Percentiles rank a stretch among this genome's conserved stretches.
These are phyloP conservation scores for Sanghuangporus sanghuang DNA, from an alignment of 1,284 basidiomycete genomes.

Conservation along the genomic window DNA sequence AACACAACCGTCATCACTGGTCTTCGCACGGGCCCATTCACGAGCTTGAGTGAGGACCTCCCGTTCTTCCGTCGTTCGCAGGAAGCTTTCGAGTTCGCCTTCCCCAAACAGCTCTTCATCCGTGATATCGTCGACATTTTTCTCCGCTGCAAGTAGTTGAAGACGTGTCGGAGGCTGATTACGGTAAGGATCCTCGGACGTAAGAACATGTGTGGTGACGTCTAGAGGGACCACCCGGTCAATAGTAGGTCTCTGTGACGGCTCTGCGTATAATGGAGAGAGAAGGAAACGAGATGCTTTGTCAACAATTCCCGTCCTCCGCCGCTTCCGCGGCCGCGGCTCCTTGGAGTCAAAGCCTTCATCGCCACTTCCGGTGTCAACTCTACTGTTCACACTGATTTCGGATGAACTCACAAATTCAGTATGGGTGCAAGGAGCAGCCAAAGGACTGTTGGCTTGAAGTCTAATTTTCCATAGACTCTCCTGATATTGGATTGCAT, in stretches of 20 bases:
- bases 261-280: slow-evolving; percentile 36
- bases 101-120: slow-evolving; percentile 54
- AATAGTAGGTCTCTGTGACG: slow-evolving; percentile 21
- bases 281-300: slow-evolving; percentile 51
- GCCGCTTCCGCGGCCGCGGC: slow-evolving; percentile 31
- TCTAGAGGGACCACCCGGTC: slow-evolving; percentile 9
- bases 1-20: slow-evolving; percentile 20
- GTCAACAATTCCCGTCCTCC: slow-evolving; percentile 33
- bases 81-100: slow-evolving; percentile 45
- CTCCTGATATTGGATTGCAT: slow-evolving; percentile 62
- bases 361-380: slow-evolving; percentile 13
- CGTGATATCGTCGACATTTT: slow-evolving; percentile 39
- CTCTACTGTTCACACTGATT: slow-evolving; percentile 12
- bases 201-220: slow-evolving; percentile 43
- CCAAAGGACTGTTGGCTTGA: slow-evolving; percentile 28
- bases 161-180: slow-evolving; percentile 49
- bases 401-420: slow-evolving; percentile 26
- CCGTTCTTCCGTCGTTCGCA: slow-evolving; percentile 40
- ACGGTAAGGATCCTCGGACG: slow-evolving; percentile 35
- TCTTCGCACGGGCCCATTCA: slow-evolving; percentile 27
- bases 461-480: slow-evolving; percentile 46
- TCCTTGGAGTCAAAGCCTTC: slow-evolving; percentile 18
- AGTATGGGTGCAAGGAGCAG: slow-evolving; percentile 34
- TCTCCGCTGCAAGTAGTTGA: slow-evolving; percentile 51
- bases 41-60: slow-evolving; percentile 28